Percentiles rank a stretch among this genome's conserved stretches.
Evolutionary conservation across 306 rosid species (phyloP).

Genomic region (Rosa persica): DNA sequence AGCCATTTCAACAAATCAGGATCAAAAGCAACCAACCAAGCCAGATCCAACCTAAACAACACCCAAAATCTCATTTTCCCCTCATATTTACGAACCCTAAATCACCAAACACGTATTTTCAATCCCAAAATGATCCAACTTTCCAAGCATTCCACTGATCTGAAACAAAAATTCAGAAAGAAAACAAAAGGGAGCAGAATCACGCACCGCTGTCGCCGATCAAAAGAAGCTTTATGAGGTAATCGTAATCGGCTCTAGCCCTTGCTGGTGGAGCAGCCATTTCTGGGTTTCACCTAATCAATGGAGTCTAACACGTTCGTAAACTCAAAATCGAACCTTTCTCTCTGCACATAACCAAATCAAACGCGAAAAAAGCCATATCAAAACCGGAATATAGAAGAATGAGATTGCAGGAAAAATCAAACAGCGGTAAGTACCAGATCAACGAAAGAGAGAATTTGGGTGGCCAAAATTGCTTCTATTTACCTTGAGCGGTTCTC

Average conservation of each 20-base stretch:
- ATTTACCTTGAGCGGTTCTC: conserved; percentile 30
- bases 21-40: background rate
- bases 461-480: background rate
- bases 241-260: conserved; percentile 99
- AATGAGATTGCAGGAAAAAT: conserved; percentile 18
- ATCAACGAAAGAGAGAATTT: conserved; percentile 39
- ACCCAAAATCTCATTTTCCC: background rate
- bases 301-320: conserved; percentile 14
- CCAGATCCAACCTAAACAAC: conserved; percentile 22
- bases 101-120: background rate
- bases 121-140: conserved; percentile 13
- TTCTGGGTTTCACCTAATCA: conserved; percentile 17
- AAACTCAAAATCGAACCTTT: conserved; percentile 6
- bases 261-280: conserved; percentile 99
- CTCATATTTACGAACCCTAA: background rate
- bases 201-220: conserved; percentile 92
- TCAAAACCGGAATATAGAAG: background rate
- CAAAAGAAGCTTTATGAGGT: conserved; percentile 86
- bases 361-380: background rate
- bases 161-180: background rate
- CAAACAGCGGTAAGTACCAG: conserved; percentile 24
- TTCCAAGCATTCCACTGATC: background rate
- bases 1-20: background rate
- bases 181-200: too few relatives aligned
- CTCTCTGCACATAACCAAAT: conserved; percentile 16